phyloP scores from a whole-genome alignment of 192 early-diverging fungal genomes.

The Podila clonocystis region DNA sequence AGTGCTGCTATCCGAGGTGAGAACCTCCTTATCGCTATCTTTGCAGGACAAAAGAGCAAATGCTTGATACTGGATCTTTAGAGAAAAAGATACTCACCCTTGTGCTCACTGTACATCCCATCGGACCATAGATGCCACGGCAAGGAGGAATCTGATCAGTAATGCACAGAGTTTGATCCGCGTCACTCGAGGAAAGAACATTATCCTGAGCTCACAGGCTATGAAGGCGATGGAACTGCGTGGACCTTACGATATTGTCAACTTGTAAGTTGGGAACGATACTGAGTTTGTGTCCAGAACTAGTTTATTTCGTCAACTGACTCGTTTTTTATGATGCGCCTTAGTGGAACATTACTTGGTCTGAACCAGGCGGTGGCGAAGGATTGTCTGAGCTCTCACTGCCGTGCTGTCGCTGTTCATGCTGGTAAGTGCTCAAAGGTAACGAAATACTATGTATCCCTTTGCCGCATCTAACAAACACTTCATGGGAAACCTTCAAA shows the following conservation, averaged over 20 bases:
- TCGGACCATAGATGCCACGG: slow-evolving; percentile 58
- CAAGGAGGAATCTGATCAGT: slow-evolving; percentile 69
- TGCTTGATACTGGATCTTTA: not conserved
- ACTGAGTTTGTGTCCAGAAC: no score
- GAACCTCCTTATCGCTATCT: not conserved
- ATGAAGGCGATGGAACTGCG: slow-evolving; percentile 74
- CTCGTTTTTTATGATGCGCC: not conserved
- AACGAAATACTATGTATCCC: not conserved
- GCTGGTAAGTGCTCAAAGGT: slow-evolving; percentile 50
- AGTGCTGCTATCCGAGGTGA: slow-evolving; percentile 71
- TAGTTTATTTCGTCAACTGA: not conserved
- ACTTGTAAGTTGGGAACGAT: slow-evolving; percentile 67
- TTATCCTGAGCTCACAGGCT: slow-evolving; percentile 80
- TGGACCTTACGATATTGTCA: slow-evolving; percentile 81
- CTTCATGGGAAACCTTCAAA: not conserved
- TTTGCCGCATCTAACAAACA: not conserved
- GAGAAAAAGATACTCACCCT: not conserved
- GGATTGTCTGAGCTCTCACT: slow-evolving; percentile 63
- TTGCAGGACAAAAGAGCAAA: not conserved
- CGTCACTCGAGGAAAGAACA: slow-evolving; percentile 79
- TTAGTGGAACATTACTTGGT: slow-evolving; percentile 69
- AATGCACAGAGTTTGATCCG: slow-evolving; percentile 75
- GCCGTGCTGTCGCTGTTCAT: slow-evolving; percentile 63
- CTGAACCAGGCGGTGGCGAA: slow-evolving; percentile 65
- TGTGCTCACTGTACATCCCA: not conserved